phyloP scores from a whole-genome alignment of 495 filamentous ascomycete genomes.

The Xylaria longipes region DNA sequence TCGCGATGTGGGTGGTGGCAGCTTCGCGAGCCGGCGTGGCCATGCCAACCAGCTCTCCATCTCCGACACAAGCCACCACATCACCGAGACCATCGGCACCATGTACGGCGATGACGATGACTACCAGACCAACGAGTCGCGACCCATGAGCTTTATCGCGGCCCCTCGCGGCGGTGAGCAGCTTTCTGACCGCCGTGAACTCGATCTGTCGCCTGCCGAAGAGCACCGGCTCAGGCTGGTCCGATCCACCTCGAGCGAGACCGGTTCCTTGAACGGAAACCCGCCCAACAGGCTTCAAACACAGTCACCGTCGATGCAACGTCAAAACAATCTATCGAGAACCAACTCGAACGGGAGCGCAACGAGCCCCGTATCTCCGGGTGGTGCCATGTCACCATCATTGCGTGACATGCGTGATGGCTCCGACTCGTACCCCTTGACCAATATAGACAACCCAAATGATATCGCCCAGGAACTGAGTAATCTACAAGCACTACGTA shows the following conservation, averaged over 20 bases:
- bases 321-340: constrained; percentile 45
- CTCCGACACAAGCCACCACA: constrained; percentile 81
- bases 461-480: constrained; percentile 94
- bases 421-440: constrained; percentile 80
- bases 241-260: constrained; percentile 52
- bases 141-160: constrained; percentile 55
- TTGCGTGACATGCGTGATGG: constrained; percentile 63
- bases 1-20: constrained; percentile 58
- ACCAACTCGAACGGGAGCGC: constrained; percentile 54
- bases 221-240: constrained; percentile 49
- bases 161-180: constrained; percentile 48
- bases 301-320: constrained; percentile 51
- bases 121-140: constrained; percentile 48
- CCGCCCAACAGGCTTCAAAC: constrained; percentile 47
- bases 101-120: constrained; percentile 90
- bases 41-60: constrained; percentile 64
- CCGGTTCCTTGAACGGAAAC: constrained; percentile 32
- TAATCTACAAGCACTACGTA: constrained; percentile 91
- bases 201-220: constrained; percentile 36
- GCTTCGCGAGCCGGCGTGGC: constrained; percentile 61
- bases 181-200: constrained; percentile 32
- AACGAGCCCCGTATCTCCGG: constrained; percentile 48
- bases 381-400: constrained; percentile 54
- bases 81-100: constrained; percentile 95
- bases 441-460: constrained; percentile 89